Evolutionary conservation across 148 eudicot genomes (phyloP), one percentile per base, ranked within the genome.

Genomic region (Vaccinium corymbosum): DNA sequence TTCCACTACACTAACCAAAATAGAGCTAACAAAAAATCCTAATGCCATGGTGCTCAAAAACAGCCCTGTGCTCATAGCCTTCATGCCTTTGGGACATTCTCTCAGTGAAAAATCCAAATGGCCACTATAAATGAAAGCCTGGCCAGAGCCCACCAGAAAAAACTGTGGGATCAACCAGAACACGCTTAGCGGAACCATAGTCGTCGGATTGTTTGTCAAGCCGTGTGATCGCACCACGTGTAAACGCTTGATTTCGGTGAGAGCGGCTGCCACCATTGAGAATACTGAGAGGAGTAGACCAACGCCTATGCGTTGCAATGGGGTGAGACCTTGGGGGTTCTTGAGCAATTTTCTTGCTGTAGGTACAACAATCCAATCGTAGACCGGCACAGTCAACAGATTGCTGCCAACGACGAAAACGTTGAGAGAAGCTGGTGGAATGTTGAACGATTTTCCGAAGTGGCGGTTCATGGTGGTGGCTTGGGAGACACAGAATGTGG

Each of bases 401-500:
- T 90, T 96, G 90, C 91, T 88, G 42, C 89, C 89, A 16, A 94
- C 98, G 84, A 93, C 92, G 86, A 96, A 96, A 1, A 80, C 94
- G 1, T 97, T 91, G 12, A 96, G 87, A 14, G 99, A 92, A 29
- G 97, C 99, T 0, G 95, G 88, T 0, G 97, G 99, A 81, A 96
- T 96, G 59, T 92, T 19, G 85, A 96, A 96, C 0, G 91, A 59
- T 59, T 59, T 77, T 20, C 94, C 93, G 8, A 96, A 86, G 89
- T 87, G 93, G 78, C 94, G 95, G 85, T 94, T 89, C 98, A 96
- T 92, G 68, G 97, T 93, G 55, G 94, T 85, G 48, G 98, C 97
- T 87, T 96, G 98, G 9, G 98, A 88, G 25, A 93, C 98, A 1
- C 98, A 96, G 74, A 96, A 92, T 70, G 99, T 96, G 25, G 95